These are phyloP conservation scores for Exsudoporus floridanus DNA, from an alignment of 1,284 basidiomycete genomes.

Conservation along the genomic window DNA sequence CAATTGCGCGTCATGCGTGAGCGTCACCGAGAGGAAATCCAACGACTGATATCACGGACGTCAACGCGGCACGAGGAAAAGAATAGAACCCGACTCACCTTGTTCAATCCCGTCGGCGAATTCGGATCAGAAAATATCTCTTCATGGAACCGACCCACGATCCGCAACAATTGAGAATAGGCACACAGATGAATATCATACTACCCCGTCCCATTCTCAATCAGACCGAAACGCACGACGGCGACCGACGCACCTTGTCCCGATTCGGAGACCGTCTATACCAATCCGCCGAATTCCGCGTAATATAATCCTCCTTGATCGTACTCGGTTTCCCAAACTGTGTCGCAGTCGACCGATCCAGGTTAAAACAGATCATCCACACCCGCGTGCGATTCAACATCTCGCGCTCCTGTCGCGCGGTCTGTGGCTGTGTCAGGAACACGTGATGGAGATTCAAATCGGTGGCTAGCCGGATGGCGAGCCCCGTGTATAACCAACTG, in stretches of 20 bases:
- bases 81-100: conserved; percentile 39
- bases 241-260: conserved; percentile 40
- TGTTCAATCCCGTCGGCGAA: conserved; percentile 69
- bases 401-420: conserved; percentile 74
- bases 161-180: conserved; percentile 66
- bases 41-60: conserved; percentile 44
- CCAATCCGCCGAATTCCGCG: conserved; percentile 75
- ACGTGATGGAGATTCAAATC: conserved; percentile 82
- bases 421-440: conserved; percentile 54
- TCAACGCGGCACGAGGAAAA: neutral
- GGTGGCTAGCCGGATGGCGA: conserved; percentile 74
- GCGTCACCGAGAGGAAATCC: conserved; percentile 64
- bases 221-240: neutral
- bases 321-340: conserved; percentile 87
- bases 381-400: conserved; percentile 76
- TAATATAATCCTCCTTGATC: conserved; percentile 81
- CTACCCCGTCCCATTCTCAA: conserved; percentile 36
- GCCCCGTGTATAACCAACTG: conserved; percentile 78
- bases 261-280: conserved; percentile 68
- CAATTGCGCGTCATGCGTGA: conserved; percentile 58
- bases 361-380: conserved; percentile 86
- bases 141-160: conserved; percentile 73
- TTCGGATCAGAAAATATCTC: conserved; percentile 73
- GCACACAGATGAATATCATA: conserved; percentile 75
- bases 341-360: conserved; percentile 80